Conservation (phyloP, 257 asterid species). For the Cynanchum wilfordii region DNA sequence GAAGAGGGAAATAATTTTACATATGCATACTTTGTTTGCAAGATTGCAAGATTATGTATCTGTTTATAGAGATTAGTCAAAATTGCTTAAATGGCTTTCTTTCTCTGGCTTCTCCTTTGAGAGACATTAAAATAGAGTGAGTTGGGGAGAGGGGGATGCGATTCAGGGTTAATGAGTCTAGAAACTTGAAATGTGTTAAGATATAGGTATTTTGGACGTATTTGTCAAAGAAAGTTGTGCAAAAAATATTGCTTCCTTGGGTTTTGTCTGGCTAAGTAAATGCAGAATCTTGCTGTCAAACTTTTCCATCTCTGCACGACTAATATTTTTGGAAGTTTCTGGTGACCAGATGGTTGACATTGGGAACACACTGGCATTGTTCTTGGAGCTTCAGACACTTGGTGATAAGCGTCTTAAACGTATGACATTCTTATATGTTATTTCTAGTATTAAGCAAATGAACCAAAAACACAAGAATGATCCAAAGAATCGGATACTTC, state of each 20-base stretch:
- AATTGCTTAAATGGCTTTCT: neutral
- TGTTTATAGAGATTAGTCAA: neutral
- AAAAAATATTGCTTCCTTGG: neutral
- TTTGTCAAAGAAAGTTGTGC: neutral
- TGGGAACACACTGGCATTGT: slow-evolving; percentile 56
- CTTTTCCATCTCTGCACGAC: neutral
- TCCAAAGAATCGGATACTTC: slow-evolving; percentile 68
- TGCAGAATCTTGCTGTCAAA: neutral
- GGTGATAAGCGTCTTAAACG: slow-evolving; percentile 59
- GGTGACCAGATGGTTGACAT: slow-evolving; percentile 49
- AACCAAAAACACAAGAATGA: slow-evolving; percentile 91
- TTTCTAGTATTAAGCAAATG: slow-evolving; percentile 62
- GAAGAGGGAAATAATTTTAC: neutral
- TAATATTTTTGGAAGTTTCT: slow-evolving; percentile 4
- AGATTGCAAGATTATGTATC: neutral
- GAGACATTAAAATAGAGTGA: neutral
- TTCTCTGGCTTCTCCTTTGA: neutral
- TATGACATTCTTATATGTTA: slow-evolving; percentile 67
- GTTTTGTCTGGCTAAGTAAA: neutral
- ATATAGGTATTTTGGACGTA: neutral
- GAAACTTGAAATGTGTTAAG: neutral
- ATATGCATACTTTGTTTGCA: neutral
- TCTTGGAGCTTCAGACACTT: slow-evolving; percentile 87
- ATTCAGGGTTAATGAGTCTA: slow-evolving; percentile 1
- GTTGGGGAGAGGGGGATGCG: too few species aligned